Evolutionary conservation across 179 eudicot genomes (phyloP).

Genomic region (Heliamphora pulchella): DNA sequence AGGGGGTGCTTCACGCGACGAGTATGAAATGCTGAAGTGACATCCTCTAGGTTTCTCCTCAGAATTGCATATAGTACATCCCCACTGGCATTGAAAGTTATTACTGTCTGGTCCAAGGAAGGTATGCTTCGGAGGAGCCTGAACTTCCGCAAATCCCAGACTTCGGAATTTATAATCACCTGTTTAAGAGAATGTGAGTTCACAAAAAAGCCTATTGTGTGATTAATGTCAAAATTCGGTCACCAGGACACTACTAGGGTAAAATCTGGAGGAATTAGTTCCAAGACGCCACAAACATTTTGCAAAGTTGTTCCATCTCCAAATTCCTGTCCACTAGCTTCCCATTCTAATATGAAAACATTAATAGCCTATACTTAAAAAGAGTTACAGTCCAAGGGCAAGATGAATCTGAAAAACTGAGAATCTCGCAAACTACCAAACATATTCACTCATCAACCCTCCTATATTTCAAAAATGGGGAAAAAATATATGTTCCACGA

Average conservation of each 20-base stretch:
- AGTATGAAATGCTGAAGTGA: slow-evolving; percentile 54
- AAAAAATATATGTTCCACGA: no score
- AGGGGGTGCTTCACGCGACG: slow-evolving; percentile 83
- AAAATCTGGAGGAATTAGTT: background rate
- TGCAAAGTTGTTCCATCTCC: background rate
- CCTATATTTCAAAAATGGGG: no score
- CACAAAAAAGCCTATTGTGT: background rate
- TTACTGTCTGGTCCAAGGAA: slow-evolving; percentile 75
- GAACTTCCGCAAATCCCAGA: slow-evolving; percentile 88
- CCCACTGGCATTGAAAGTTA: slow-evolving; percentile 76
- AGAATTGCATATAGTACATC: slow-evolving; percentile 80
- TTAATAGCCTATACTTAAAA: background rate
- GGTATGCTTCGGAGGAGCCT: slow-evolving; percentile 82
- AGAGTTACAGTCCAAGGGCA: no score
- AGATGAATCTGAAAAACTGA: no score
- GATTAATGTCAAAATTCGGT: background rate
- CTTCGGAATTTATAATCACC: slow-evolving; percentile 95
- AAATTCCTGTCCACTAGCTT: background rate
- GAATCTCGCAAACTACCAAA: no score
- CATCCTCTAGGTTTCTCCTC: slow-evolving; percentile 75
- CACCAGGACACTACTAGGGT: background rate
- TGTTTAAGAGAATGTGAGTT: slow-evolving; percentile 18
- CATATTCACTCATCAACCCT: no score
- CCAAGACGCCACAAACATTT: slow-evolving; percentile 10
- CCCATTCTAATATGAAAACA: background rate